Evolutionary conservation across 148 eudicot species (phyloP).

Genomic region (Vaccinium vitisidaea): DNA sequence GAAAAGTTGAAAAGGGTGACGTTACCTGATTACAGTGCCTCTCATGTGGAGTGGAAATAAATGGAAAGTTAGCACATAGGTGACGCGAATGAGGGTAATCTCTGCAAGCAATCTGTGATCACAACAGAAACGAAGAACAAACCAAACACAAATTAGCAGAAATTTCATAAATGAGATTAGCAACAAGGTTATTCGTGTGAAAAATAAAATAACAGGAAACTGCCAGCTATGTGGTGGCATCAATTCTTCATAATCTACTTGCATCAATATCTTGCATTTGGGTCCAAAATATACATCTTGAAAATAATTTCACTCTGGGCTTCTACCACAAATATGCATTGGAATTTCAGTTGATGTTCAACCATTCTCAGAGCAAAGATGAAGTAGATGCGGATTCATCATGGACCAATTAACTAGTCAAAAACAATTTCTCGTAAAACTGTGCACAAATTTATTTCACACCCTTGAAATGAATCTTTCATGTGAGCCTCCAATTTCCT

Average conservation of each 20-base stretch:
- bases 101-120: slow-evolving; percentile 87
- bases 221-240: slow-evolving; percentile 1
- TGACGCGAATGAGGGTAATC: slow-evolving; percentile 96
- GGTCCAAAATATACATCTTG: slow-evolving; percentile 45
- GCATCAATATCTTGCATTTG: slow-evolving; percentile 19
- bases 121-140: not conserved
- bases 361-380: not conserved
- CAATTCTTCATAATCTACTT: slow-evolving; percentile 54
- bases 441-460: not conserved
- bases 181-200: not conserved
- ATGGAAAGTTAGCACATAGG: slow-evolving; percentile 78
- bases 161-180: not conserved
- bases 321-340: not conserved
- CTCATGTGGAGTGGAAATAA: slow-evolving; percentile 63
- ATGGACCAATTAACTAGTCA: not conserved
- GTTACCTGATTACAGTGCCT: slow-evolving; percentile 59
- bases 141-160: not conserved
- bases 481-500: not conserved
- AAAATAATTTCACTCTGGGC: not conserved
- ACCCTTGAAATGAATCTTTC: not conserved
- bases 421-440: not conserved
- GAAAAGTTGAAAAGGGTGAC: slow-evolving; percentile 1
- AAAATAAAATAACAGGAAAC: not conserved
- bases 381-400: not conserved
- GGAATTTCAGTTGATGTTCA: not conserved